Evolutionary conservation across 2,329 filamentous ascomycete species (phyloP).

Genomic region (Pseudodiploospora longispora): DNA sequence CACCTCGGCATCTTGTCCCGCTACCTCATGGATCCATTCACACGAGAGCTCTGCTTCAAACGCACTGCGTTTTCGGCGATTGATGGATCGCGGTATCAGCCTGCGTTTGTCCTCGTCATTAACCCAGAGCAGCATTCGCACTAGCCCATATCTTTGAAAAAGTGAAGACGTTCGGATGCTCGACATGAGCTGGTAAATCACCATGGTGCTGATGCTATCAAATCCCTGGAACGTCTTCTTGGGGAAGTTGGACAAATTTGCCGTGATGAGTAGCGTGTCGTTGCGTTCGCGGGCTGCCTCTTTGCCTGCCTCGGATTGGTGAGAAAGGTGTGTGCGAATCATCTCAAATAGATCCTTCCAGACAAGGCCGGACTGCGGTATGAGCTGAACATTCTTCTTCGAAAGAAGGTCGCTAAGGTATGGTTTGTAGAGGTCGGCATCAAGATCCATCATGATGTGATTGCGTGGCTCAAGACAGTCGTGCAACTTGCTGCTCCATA

Average conservation of each 20-base stretch:
- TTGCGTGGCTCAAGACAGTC: conserved; percentile 66
- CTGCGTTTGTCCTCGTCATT: conserved; percentile 49
- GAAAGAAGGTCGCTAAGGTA: conserved; percentile 53
- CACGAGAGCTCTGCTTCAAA: conserved; percentile 54
- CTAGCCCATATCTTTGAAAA: conserved; percentile 68
- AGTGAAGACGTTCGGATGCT: conserved; percentile 49
- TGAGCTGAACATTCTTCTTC: conserved; percentile 38
- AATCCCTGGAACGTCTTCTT: conserved; percentile 43
- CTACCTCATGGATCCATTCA: conserved; percentile 52
- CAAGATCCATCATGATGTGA: conserved; percentile 76
- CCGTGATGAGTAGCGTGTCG: conserved; percentile 63
- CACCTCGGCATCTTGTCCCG: conserved; percentile 27
- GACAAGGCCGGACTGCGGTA: conserved; percentile 50
- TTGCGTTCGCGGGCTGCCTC: conserved; percentile 47
- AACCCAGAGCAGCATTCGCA: conserved; percentile 72
- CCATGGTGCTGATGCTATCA: conserved; percentile 47
- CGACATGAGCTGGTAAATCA: conserved; percentile 54
- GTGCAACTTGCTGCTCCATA: conserved; percentile 74
- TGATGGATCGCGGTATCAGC: conserved; percentile 53
- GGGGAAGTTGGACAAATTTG: conserved; percentile 53
- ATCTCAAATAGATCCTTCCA: conserved; percentile 51
- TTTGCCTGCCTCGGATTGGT: conserved; percentile 39
- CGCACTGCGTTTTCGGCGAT: conserved; percentile 46
- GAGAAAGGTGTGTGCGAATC: conserved; percentile 41
- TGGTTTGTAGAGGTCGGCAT: conserved; percentile 46